Evolutionary conservation across 495 filamentous ascomycete species (phyloP).

Genomic region (Evernia prunastri): DNA sequence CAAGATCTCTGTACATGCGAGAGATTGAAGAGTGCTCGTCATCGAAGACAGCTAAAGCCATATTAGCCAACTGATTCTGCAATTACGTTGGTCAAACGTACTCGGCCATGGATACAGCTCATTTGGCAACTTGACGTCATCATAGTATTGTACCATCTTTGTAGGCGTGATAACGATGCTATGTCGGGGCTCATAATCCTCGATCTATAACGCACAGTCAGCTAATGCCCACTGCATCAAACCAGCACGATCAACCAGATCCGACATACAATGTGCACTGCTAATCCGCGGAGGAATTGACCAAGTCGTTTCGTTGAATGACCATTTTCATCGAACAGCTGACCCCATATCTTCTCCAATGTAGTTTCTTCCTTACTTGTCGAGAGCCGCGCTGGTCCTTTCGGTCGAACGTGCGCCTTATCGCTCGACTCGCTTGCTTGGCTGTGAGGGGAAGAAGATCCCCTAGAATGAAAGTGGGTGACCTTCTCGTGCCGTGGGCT

Average conservation of each 20-base stretch:
- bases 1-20: constrained; percentile 66
- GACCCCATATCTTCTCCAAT: constrained; percentile 68
- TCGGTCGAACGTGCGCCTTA: constrained; percentile 37
- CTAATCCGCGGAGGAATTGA: constrained; percentile 69
- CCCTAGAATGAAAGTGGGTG: constrained; percentile 13
- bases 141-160: constrained; percentile 77
- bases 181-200: constrained; percentile 64
- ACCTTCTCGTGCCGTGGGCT: constrained; percentile 13
- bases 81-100: constrained; percentile 21
- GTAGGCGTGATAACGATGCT: constrained; percentile 73
- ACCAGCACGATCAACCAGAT: not conserved
- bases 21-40: constrained; percentile 54
- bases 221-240: constrained; percentile 9
- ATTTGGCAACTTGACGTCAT: constrained; percentile 50
- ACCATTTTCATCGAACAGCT: constrained; percentile 62
- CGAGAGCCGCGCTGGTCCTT: constrained; percentile 37
- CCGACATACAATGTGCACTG: constrained; percentile 64
- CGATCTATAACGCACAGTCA: constrained; percentile 50
- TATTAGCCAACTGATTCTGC: not conserved
- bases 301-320: constrained; percentile 61
- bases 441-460: constrained; percentile 29
- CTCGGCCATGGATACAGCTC: constrained; percentile 65
- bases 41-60: constrained; percentile 43
- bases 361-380: constrained; percentile 51
- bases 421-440: constrained; percentile 33